Percentiles rank a stretch among this genome's conserved stretches.
These are phyloP conservation scores for Phytophthora hybrid DNA, from an alignment of 352 stramenopile genomes.

Conservation along the genomic window DNA sequence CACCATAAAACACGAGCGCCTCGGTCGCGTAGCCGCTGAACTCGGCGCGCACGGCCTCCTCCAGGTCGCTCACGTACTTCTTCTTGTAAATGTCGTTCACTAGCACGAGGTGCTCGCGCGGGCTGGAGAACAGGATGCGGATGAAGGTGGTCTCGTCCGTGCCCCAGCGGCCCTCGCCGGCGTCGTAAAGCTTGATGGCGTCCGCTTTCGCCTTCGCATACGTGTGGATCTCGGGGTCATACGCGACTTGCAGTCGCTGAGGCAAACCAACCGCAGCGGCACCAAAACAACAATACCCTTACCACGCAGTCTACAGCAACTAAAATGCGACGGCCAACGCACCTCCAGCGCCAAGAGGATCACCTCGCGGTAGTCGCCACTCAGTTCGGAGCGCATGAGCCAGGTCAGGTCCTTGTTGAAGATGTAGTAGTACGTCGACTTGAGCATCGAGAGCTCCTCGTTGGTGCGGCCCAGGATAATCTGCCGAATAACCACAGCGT, in stretches of 20 bases:
- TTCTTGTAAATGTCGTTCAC: slow-evolving; percentile 75
- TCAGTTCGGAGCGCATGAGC: slow-evolving; percentile 69
- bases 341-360: slow-evolving; percentile 72
- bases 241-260: slow-evolving; percentile 48
- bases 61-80: slow-evolving; percentile 73
- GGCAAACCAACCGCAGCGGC: background rate
- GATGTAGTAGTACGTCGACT: slow-evolving; percentile 79
- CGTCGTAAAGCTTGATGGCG: slow-evolving; percentile 73
- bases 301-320: background rate
- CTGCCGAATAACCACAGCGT: slow-evolving; percentile 26
- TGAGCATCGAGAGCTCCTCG: slow-evolving; percentile 77
- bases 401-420: slow-evolving; percentile 78
- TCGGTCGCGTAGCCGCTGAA: slow-evolving; percentile 70
- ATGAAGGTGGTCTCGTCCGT: slow-evolving; percentile 79
- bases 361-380: slow-evolving; percentile 75
- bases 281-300: background rate
- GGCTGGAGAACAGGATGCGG: slow-evolving; percentile 66
- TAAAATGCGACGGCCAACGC: background rate
- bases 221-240: slow-evolving; percentile 67
- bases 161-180: slow-evolving; percentile 75
- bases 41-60: slow-evolving; percentile 65
- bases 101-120: slow-evolving; percentile 59
- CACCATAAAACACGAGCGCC: slow-evolving; percentile 73
- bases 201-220: slow-evolving; percentile 59
- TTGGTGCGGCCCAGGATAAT: slow-evolving; percentile 78